A percentile compares a stretch with the other conserved stretches of the same genome.
Evolutionary conservation across 1,139 yeast genomes (phyloP).

Genomic region (Scheffersomyces lignicola): DNA sequence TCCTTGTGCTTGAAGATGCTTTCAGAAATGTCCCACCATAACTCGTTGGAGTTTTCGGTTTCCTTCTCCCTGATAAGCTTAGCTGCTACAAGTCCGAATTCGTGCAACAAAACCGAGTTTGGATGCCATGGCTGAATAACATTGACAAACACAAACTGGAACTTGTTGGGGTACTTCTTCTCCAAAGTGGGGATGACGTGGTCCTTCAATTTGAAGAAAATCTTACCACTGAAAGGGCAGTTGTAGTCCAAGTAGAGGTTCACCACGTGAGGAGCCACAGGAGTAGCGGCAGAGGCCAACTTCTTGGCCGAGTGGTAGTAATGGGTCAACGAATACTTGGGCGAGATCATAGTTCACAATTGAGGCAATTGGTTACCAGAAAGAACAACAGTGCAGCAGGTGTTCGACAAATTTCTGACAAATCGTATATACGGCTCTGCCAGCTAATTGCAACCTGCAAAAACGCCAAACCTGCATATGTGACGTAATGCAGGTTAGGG

Average conservation of each 20-base stretch:
- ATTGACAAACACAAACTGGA: conserved; percentile 61
- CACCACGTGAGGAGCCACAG: conserved; percentile 33
- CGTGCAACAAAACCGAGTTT: conserved; percentile 64
- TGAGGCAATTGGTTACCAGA: conserved; percentile 3
- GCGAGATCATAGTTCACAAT: conserved; percentile 25
- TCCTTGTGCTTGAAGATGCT: conserved; percentile 54
- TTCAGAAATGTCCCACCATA: conserved; percentile 64
- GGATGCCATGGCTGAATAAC: conserved; percentile 91
- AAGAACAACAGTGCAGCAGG: too few species aligned
- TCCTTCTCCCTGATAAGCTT: conserved; percentile 47
- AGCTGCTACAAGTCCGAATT: conserved; percentile 71
- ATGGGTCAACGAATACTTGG: conserved; percentile 42
- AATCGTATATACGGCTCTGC: too few species aligned
- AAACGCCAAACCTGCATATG: too few species aligned
- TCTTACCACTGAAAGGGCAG: conserved; percentile 72
- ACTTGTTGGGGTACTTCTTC: conserved; percentile 45
- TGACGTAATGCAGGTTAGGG: too few species aligned
- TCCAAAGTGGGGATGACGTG: conserved; percentile 57
- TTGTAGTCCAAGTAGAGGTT: conserved; percentile 72
- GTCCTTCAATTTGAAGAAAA: conserved; percentile 55
- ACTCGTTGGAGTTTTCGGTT: conserved; percentile 22
- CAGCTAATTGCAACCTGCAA: too few species aligned
- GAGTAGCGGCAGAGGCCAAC: conserved; percentile 15
- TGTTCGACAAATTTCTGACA: too few species aligned
- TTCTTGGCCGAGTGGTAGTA: conserved; percentile 27